These are phyloP conservation scores for Eutrema salsugineum DNA, from an alignment of 441 rosid genomes.

Conservation along the genomic window DNA sequence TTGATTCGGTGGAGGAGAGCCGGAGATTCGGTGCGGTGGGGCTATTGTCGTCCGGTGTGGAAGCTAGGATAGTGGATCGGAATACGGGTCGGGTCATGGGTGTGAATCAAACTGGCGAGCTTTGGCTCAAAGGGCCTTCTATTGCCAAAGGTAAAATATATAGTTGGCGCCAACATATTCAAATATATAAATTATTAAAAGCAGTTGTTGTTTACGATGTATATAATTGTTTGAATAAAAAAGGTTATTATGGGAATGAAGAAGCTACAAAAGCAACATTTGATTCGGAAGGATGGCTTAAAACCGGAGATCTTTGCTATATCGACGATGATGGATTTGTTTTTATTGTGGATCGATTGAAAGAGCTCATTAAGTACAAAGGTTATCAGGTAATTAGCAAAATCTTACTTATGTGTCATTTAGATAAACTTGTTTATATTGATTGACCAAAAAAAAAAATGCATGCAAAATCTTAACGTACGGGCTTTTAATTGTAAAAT, in stretches of 20 bases:
- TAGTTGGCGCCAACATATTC: background rate
- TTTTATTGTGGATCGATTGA: conserved; percentile 73
- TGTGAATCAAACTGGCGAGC: conserved; percentile 78
- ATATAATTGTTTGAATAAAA: background rate
- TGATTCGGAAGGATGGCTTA: conserved; percentile 73
- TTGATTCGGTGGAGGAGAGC: conserved; percentile 75
- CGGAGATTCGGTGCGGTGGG: conserved; percentile 80
- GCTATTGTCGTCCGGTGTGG: conserved; percentile 57
- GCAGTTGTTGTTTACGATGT: background rate
- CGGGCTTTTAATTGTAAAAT: no score
- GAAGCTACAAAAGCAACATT: conserved; percentile 72
- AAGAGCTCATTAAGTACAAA: conserved; percentile 90
- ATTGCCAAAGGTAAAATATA: conserved; percentile 52
- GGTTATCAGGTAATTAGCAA: conserved; percentile 79
- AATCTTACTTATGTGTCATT: background rate
- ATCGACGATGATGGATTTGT: conserved; percentile 81
- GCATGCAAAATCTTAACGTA: no score
- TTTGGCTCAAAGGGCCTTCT: conserved; percentile 79
- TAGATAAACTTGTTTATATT: background rate
- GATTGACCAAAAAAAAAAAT: no score
- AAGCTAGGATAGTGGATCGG: conserved; percentile 78
- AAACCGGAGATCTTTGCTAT: conserved; percentile 87
- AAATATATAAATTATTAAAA: background rate
- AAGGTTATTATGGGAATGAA: conserved; percentile 72
- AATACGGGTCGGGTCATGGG: conserved; percentile 44